These are phyloP conservation scores for Acacia concinna DNA, from an alignment of 331 rosid species.

Conservation along the genomic window DNA sequence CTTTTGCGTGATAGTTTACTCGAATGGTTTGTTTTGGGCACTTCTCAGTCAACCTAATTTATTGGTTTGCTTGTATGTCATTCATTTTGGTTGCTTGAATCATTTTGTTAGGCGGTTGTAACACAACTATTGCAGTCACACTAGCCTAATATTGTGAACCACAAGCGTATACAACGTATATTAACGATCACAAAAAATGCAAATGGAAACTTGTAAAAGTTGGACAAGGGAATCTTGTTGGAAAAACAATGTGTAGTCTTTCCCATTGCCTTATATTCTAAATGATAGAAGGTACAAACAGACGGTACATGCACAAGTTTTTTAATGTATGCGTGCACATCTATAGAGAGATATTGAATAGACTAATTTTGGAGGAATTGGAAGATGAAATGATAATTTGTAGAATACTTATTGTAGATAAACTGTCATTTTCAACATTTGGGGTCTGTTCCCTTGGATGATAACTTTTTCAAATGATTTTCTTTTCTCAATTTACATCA, in stretches of 20 bases:
- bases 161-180: neutral
- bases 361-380: neutral
- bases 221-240: neutral
- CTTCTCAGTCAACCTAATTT: neutral
- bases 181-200: neutral
- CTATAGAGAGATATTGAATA: neutral
- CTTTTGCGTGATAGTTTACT: constrained; percentile 1
- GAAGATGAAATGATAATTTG: neutral
- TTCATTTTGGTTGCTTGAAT: constrained; percentile 2
- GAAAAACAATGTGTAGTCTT: neutral
- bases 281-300: neutral
- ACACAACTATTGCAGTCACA: neutral
- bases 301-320: neutral
- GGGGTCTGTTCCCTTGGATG: constrained; percentile 21
- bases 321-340: neutral
- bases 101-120: neutral
- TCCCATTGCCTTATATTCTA: neutral
- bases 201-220: neutral
- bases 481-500: constrained; percentile 11
- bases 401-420: neutral
- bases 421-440: neutral
- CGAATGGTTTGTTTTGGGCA: constrained; percentile 16
- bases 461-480: constrained; percentile 6
- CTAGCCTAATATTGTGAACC: neutral
- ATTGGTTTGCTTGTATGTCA: constrained; percentile 23